Percentiles rank a stretch among this genome's conserved stretches.
Evolutionary conservation across 352 stramenopile species (phyloP).

Genomic region (Phytophthora hibernalis): DNA sequence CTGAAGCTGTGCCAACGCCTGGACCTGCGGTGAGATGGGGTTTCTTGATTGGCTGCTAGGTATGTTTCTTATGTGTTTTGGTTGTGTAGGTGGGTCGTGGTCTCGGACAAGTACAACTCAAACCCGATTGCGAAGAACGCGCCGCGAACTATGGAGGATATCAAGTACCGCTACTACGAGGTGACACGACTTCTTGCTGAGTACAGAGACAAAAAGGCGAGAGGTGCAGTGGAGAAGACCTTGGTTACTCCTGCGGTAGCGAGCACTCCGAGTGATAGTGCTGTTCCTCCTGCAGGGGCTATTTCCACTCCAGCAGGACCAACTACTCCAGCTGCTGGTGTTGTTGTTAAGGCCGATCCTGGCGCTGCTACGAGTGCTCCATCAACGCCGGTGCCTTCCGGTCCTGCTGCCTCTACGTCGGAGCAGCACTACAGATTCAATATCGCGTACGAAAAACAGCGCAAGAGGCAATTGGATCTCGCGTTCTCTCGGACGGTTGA

Average conservation of each 20-base stretch:
- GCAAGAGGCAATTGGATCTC: constrained; percentile 72
- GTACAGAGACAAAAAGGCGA: constrained; percentile 39
- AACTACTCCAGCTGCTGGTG: constrained; percentile 14
- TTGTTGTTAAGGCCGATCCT: constrained; percentile 7
- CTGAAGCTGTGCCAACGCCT: constrained; percentile 59
- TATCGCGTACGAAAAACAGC: constrained; percentile 73
- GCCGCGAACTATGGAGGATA: constrained; percentile 61
- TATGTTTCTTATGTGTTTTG: constrained; percentile 5
- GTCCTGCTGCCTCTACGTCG: constrained; percentile 10
- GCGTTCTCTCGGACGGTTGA: constrained; percentile 66
- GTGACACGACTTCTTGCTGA: constrained; percentile 53
- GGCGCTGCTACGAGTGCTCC: constrained; percentile 11
- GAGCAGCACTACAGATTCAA: constrained; percentile 63
- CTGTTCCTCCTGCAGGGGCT: constrained; percentile 1
- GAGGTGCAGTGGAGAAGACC: constrained; percentile 22
- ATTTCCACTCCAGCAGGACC: background rate
- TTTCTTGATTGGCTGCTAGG: background rate
- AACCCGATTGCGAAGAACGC: constrained; percentile 44
- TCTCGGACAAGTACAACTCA: constrained; percentile 67
- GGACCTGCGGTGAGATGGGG: constrained; percentile 46
- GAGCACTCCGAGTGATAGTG: constrained; percentile 7
- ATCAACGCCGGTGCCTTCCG: constrained; percentile 15
- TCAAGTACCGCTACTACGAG: constrained; percentile 82
- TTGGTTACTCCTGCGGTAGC: background rate
- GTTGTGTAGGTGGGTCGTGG: constrained; percentile 59